Base-by-base conservation (phyloP, 2,329 filamentous ascomycete species). In the Sarocladiaceae sp. region DNA sequence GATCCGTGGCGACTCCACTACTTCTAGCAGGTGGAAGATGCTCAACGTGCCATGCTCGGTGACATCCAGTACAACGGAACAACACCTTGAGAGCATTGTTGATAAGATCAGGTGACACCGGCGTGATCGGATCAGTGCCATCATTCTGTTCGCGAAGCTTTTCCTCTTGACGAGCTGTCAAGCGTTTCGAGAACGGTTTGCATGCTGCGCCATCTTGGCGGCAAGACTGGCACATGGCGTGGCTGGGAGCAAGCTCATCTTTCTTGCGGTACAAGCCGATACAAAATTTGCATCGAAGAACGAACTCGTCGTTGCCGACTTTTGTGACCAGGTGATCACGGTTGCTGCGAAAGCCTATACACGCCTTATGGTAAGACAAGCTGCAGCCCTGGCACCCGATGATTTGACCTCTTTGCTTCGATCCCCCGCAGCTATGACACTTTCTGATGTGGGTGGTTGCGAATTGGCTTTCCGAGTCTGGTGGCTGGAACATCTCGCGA, bases 291-390 rank as follows among this genome's bases (percentile, higher is more conserved):
- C 94, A 99, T 65, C 99, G 94, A 35, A 99, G 72, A 15, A 99
- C 85, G 60, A 96, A 97, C 33, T 86, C 70, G 2, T 86, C 83
- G 1, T 86, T 75, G 2, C 76, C 84, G 50, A 97, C 70, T 66
- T 97, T 99, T 22, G 91, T 97, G 10, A 90, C 90, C 31, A 94
- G 72, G 65, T 97, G 94, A n/a, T 96, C 90, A 55, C 94, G 80
- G 12, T 67, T 74, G 50, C 79, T 80, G 48, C 94, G 82, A 47
- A 78, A 75, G 1, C 93, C 91, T 25, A 99, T 76, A 63, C 94
- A 99, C 36, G 71, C 72, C 66, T 88, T 90, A 69, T 99, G 94
- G 59, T 90, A 96, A 0, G 88, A 79, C 46, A 86, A 75, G 2
- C 86, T 90, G 65, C 94, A 99, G 26, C 94, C 94, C 70, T 99